Conservation (phyloP, 2,329 filamentous ascomycete genomes). For the Juglanconis sp. region DNA sequence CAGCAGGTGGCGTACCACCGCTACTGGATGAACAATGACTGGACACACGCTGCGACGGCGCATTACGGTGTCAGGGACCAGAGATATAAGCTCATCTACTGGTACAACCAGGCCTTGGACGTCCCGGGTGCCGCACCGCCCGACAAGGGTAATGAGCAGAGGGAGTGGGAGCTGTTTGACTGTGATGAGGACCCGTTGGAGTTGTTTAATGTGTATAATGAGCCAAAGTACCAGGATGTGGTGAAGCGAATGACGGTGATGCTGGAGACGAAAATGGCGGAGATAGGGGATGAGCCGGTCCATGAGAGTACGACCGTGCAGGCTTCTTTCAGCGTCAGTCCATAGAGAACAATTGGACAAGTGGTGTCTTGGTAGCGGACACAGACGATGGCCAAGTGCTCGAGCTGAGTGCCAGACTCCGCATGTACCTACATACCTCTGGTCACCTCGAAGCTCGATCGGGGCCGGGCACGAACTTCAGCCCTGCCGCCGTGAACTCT, state of each 20-base stretch:
- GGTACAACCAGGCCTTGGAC: conserved; percentile 50
- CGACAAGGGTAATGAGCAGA: conserved; percentile 32
- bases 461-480: no score
- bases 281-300: conserved; percentile 46
- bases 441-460: no score
- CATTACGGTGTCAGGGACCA: conserved; percentile 52
- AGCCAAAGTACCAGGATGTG: conserved; percentile 34
- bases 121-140: conserved; percentile 41
- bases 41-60: conserved; percentile 46
- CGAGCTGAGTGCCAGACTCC: no score
- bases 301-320: conserved; percentile 21
- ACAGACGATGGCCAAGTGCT: no score
- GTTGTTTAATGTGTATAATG: conserved; percentile 43
- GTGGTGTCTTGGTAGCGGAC: no score
- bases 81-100: conserved; percentile 54
- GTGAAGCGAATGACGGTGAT: conserved; percentile 38
- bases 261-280: conserved; percentile 47
- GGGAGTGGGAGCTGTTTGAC: conserved; percentile 55
- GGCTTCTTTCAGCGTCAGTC: conserved; percentile 2
- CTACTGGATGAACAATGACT: conserved; percentile 55
- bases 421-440: background rate
- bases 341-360: background rate
- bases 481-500: background rate
- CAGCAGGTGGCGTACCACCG: conserved; percentile 52
- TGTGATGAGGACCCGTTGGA: conserved; percentile 48